Percentiles rank a stretch among this genome's conserved stretches.
Evolutionary conservation across 129 eudicot species (phyloP).

Genomic region (Smallanthus sonchifolius): DNA sequence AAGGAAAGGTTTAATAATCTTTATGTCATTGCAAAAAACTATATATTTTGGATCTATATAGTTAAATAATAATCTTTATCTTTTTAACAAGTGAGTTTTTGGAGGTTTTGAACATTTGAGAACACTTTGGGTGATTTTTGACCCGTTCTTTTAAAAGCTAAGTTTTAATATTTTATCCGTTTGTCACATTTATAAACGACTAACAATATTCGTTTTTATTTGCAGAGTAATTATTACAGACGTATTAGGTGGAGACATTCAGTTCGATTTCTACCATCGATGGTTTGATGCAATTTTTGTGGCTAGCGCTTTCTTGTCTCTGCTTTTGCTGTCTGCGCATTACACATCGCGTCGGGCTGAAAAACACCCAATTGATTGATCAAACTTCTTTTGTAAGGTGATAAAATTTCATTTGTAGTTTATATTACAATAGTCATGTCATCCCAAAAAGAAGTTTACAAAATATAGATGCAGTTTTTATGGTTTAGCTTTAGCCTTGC

Average conservation of each 20-base stretch:
- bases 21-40: too few relatives aligned
- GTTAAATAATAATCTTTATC: too few relatives aligned
- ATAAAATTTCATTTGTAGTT: constrained; percentile 20
- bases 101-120: neutral
- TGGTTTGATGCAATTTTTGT: constrained; percentile 99
- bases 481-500: neutral
- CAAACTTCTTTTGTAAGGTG: neutral
- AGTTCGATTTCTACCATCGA: constrained; percentile 91
- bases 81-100: too few relatives aligned
- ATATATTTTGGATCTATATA: too few relatives aligned
- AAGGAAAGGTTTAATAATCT: too few relatives aligned
- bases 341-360: constrained; percentile 94
- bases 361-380: constrained; percentile 82
- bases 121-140: neutral
- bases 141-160: neutral
- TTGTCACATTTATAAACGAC: neutral
- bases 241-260: constrained; percentile 96
- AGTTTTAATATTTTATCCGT: neutral
- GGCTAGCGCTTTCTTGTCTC: constrained; percentile 93
- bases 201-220: neutral
- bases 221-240: constrained; percentile 94
- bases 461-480: neutral
- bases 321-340: constrained; percentile 95
- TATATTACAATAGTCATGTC: constrained; percentile 12
- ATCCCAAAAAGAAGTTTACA: neutral